These are phyloP conservation scores for Sambucus nigra DNA, from an alignment of 129 eudicot genomes.

Conservation along the genomic window DNA sequence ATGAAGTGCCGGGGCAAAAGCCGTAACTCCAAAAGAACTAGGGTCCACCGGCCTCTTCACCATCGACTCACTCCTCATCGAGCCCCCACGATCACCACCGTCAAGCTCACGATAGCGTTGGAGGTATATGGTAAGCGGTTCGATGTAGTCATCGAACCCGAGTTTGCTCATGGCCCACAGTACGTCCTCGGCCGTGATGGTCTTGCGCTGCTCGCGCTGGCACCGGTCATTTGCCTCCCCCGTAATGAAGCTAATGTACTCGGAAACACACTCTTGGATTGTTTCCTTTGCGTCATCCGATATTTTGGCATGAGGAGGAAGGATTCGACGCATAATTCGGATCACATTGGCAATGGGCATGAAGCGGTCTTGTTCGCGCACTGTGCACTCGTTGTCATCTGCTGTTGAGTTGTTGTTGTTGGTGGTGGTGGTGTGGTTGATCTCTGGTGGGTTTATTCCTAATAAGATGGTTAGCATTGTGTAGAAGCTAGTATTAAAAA, in stretches of 20 bases:
- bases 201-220: slow-evolving; percentile 94
- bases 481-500: too few relatives aligned
- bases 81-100: slow-evolving; percentile 69
- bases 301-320: slow-evolving; percentile 81
- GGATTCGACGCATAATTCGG: slow-evolving; percentile 77
- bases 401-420: slow-evolving; percentile 19
- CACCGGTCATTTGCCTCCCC: slow-evolving; percentile 93
- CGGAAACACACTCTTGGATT: slow-evolving; percentile 91
- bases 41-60: slow-evolving; percentile 38
- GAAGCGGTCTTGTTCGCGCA: slow-evolving; percentile 89
- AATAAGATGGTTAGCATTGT: too few relatives aligned
- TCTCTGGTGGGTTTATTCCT: slow-evolving; percentile 29
- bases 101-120: slow-evolving; percentile 73
- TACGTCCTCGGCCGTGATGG: slow-evolving; percentile 96
- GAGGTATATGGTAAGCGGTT: slow-evolving; percentile 73
- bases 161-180: slow-evolving; percentile 96
- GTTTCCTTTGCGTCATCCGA: slow-evolving; percentile 95
- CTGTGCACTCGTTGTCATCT: slow-evolving; percentile 59
- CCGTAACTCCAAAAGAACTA: slow-evolving; percentile 22
- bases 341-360: slow-evolving; percentile 97
- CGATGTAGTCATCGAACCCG: slow-evolving; percentile 93
- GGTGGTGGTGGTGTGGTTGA: neutral
- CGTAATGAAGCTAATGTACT: slow-evolving; percentile 91
- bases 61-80: slow-evolving; percentile 52
- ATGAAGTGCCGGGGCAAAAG: slow-evolving; percentile 31